Evolutionary conservation across 164 flowering plant species (phyloP).

Genomic region (Piper betle): DNA sequence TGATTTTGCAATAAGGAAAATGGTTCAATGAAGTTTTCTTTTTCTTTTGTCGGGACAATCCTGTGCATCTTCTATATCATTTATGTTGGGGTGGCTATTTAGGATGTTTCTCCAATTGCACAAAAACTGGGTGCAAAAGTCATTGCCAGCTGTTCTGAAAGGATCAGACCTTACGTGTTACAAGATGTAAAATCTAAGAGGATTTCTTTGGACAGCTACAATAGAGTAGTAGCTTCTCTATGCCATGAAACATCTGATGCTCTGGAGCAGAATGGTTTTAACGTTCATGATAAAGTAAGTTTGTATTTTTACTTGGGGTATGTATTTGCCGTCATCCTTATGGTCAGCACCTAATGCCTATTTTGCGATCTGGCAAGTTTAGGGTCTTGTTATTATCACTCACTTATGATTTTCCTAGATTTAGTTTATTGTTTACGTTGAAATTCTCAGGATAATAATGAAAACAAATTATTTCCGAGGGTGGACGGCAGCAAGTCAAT

Average conservation of each 20-base stretch:
- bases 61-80: too few species aligned
- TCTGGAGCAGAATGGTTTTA: constrained; percentile 21
- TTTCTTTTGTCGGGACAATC: too few species aligned
- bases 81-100: neutral
- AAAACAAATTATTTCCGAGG: constrained; percentile 12
- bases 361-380: neutral
- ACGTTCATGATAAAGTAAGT: constrained; percentile 16
- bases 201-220: constrained; percentile 36
- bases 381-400: neutral
- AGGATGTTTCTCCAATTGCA: constrained; percentile 57
- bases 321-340: neutral
- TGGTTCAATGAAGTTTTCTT: too few species aligned
- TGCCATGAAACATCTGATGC: constrained; percentile 31
- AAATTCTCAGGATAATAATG: constrained; percentile 19
- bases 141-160: constrained; percentile 40
- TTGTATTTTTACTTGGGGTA: neutral
- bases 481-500: constrained; percentile 20
- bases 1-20: too few species aligned
- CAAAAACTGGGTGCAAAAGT: constrained; percentile 59
- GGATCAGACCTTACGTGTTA: constrained; percentile 47
- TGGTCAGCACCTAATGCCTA: neutral
- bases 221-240: constrained; percentile 40
- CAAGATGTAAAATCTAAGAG: constrained; percentile 39
- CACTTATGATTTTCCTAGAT: too few species aligned
- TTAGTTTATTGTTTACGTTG: too few species aligned